Percentiles rank a stretch among this genome's conserved stretches.
Evolutionary conservation across 495 filamentous ascomycete genomes (phyloP).

Genomic region (Penicillium antarcticum): DNA sequence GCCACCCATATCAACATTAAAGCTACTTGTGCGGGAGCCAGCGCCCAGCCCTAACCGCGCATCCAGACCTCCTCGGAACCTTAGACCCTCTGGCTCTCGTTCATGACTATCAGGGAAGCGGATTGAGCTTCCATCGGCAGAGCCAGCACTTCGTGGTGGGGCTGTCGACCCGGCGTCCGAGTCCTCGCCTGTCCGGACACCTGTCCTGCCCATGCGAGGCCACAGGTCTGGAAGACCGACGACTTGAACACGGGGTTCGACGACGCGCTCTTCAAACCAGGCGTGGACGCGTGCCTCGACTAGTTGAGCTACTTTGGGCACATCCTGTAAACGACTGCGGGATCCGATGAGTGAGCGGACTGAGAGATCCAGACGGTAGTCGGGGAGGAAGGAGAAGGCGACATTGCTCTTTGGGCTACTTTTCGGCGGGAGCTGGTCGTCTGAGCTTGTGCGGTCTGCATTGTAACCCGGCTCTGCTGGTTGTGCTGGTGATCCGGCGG

Average conservation of each 20-base stretch:
- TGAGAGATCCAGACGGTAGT: constrained; percentile 90
- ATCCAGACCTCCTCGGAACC: constrained; percentile 33
- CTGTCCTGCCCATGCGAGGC: constrained; percentile 67
- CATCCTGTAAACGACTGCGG: constrained; percentile 85
- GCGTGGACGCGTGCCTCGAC: constrained; percentile 87
- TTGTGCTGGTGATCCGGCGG: constrained; percentile 29
- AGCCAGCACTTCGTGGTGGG: constrained; percentile 34
- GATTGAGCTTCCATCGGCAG: constrained; percentile 23
- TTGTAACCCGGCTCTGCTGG: constrained; percentile 9
- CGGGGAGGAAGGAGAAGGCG: constrained; percentile 90
- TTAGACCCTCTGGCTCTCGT: constrained; percentile 31
- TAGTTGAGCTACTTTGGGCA: constrained; percentile 94
- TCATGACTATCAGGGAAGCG: constrained; percentile 19
- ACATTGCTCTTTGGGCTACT: constrained; percentile 69
- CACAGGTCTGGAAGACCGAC: constrained; percentile 90
- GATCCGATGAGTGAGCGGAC: constrained; percentile 91
- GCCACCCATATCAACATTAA: constrained; percentile 36
- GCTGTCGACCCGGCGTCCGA: constrained; percentile 40
- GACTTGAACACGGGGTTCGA: constrained; percentile 94
- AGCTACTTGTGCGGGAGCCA: constrained; percentile 37
- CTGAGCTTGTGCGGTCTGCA: constrained; percentile 9
- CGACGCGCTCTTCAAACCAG: constrained; percentile 96
- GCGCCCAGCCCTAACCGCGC: constrained; percentile 31
- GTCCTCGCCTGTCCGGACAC: constrained; percentile 43
- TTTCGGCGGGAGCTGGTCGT: constrained; percentile 24